Percentiles rank a stretch among this genome's conserved stretches.
Conservation (phyloP, 108 stramenopile species). For the Pseudonitzschia delicatissima region DNA sequence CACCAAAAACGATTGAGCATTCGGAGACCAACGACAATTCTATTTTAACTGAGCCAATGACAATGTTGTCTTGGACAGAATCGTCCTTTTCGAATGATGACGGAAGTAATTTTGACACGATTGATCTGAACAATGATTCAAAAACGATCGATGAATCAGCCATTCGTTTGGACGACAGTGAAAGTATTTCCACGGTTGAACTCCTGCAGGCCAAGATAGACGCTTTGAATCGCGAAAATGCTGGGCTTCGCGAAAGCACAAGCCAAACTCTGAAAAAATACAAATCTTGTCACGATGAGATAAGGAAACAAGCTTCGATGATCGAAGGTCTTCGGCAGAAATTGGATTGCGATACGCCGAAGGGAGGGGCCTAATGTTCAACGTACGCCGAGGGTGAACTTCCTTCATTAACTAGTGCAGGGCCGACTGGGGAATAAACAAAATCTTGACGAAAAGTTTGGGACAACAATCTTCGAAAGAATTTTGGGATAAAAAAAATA, state of each 20-base stretch:
- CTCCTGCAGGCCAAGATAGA: conserved; percentile 13
- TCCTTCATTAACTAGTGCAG: no score
- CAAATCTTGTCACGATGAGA: neutral
- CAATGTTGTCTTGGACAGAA: conserved; percentile 1
- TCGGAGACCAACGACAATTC: neutral
- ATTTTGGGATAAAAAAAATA: no score
- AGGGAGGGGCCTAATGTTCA: no score
- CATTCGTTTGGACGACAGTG: neutral
- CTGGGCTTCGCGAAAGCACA: neutral
- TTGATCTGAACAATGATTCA: neutral
- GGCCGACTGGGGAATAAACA: no score
- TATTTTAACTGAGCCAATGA: neutral
- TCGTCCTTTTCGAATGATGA: neutral
- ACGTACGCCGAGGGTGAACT: no score
- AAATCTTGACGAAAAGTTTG: no score
- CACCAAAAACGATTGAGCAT: neutral
- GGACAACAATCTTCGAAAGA: no score
- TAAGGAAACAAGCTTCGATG: neutral
- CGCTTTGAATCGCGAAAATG: conserved; percentile 10
- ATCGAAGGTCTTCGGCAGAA: neutral
- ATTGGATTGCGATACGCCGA: neutral
- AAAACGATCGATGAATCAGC: neutral
- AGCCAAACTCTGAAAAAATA: conserved; percentile 3
- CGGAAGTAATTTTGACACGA: no score
- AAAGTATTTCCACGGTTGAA: neutral